These are phyloP conservation scores for Paramecium sexaurelia DNA, from an alignment of 73 alveolate species.

Conservation along the genomic window DNA sequence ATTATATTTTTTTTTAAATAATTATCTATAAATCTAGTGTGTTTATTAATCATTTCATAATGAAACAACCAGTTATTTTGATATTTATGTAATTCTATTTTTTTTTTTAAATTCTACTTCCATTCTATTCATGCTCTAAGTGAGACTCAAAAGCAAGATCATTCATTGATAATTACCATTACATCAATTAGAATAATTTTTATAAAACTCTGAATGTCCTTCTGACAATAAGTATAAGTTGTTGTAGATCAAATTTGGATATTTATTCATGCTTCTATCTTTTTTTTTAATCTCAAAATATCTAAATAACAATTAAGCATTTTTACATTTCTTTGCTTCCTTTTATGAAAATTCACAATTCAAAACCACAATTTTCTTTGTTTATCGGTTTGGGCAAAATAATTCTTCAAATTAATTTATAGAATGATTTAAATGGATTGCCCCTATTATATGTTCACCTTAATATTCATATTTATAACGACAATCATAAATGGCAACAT, in stretches of 20 bases:
- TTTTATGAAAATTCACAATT: neutral
- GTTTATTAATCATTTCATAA: neutral
- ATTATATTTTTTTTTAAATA: neutral
- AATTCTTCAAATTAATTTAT: neutral
- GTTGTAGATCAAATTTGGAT: neutral
- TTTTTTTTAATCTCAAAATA: neutral
- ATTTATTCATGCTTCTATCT: neutral
- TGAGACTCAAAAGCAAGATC: neutral
- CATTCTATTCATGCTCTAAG: neutral
- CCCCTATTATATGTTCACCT: neutral
- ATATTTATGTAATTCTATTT: neutral
- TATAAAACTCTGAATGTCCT: neutral
- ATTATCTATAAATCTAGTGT: neutral
- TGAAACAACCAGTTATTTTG: neutral
- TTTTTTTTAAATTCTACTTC: neutral
- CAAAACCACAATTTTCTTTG: neutral
- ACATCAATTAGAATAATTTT: neutral
- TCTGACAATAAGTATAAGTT: neutral
- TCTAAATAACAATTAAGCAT: neutral
- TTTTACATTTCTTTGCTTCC: neutral
- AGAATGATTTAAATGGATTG: neutral
- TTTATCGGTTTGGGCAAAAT: neutral
- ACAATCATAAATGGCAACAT: neutral
- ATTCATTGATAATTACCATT: neutral
- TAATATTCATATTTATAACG: neutral